A percentile compares a stretch with the other conserved stretches of the same genome.
phyloP scores from a whole-genome alignment of 306 rosid genomes.

The Vigna reflexopilosa region DNA sequence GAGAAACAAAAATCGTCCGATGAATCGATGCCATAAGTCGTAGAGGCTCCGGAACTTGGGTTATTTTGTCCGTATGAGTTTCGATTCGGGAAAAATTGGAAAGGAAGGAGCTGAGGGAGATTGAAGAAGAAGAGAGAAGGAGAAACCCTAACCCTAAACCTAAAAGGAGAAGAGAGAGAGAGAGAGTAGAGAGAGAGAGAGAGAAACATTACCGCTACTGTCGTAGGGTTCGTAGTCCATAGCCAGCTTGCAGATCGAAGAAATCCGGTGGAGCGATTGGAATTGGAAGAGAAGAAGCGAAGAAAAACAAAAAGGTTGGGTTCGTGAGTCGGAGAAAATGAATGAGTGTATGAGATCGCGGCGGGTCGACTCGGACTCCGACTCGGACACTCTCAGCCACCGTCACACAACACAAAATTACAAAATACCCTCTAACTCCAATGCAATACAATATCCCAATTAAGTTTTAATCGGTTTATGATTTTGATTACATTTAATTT shows the following conservation, averaged over 20 bases:
- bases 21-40: background rate
- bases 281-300: background rate
- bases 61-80: background rate
- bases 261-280: background rate
- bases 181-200: slow-evolving; percentile 14
- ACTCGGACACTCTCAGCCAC: slow-evolving; percentile 34
- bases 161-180: background rate
- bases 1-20: background rate
- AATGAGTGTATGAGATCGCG: slow-evolving; percentile 36
- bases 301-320: background rate
- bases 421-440: background rate
- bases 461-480: too few species aligned
- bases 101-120: background rate
- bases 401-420: slow-evolving; percentile 17
- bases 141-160: slow-evolving; percentile 45
- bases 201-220: slow-evolving; percentile 79
- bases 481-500: too few species aligned
- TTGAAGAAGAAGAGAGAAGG: background rate
- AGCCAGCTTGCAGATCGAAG: slow-evolving; percentile 62
- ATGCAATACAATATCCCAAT: background rate
- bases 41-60: background rate
- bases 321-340: slow-evolving; percentile 28
- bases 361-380: slow-evolving; percentile 42
- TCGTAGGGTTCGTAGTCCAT: slow-evolving; percentile 97
- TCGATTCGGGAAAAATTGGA: background rate